Conservation (phyloP, 1,284 basidiomycete genomes). For the Irpex lacteus region DNA sequence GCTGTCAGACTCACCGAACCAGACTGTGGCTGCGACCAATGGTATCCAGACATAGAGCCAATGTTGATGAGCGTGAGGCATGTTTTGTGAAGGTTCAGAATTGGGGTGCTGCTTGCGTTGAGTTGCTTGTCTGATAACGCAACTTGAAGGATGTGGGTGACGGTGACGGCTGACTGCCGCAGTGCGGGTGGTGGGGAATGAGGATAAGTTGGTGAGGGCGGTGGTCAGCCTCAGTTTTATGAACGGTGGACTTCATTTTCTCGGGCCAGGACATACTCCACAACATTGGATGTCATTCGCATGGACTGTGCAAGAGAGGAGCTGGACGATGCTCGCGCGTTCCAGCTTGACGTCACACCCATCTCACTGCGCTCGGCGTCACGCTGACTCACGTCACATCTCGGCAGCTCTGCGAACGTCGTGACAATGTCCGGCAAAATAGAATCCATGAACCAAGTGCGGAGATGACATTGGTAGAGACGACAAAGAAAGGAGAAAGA, state of each 20-base stretch:
- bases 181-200: background rate
- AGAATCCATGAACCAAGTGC: no score
- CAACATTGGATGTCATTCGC: background rate
- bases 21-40: slow-evolving; percentile 53
- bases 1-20: slow-evolving; percentile 49
- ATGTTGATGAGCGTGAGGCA: slow-evolving; percentile 35
- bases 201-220: background rate
- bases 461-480: background rate
- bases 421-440: no score
- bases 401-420: background rate
- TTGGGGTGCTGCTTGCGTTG: background rate
- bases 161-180: background rate
- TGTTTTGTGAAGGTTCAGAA: background rate
- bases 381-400: background rate
- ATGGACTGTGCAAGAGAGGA: background rate
- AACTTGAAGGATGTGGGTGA: background rate
- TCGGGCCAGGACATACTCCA: background rate
- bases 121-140: background rate
- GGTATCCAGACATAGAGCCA: slow-evolving; percentile 68
- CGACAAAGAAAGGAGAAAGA: background rate
- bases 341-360: background rate
- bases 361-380: no score
- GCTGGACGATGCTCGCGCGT: background rate
- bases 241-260: background rate
- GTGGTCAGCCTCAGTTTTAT: background rate